Conservation (phyloP, 257 asterid species). For the Coffea eugenioides region DNA sequence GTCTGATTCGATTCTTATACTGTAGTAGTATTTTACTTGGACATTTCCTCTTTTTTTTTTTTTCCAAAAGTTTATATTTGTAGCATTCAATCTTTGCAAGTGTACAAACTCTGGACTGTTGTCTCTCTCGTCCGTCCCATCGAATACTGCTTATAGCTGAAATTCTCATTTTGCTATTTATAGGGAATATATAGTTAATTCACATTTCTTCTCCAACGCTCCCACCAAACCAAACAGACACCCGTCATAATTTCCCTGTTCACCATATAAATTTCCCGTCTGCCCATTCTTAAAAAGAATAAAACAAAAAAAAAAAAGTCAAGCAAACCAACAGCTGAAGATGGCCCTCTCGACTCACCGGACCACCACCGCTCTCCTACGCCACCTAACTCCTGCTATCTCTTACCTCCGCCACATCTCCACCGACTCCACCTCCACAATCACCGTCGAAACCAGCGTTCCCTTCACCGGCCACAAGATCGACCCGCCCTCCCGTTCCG, state of each 20-base stretch:
- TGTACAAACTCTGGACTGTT: too few relatives aligned
- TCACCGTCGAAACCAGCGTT: constrained; percentile 75
- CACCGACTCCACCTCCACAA: constrained; percentile 51
- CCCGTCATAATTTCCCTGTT: too few relatives aligned
- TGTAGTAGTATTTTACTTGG: too few relatives aligned
- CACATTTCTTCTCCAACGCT: neutral
- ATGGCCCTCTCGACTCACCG: constrained; percentile 72
- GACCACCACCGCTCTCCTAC: constrained; percentile 34
- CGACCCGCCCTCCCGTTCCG: constrained; percentile 89
- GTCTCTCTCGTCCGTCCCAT: neutral
- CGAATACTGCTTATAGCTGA: neutral
- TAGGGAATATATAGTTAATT: too few relatives aligned
- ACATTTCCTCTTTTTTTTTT: too few relatives aligned
- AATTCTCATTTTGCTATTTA: neutral
- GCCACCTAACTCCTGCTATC: constrained; percentile 35
- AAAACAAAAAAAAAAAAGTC: neutral
- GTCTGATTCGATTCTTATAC: too few relatives aligned
- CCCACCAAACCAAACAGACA: neutral
- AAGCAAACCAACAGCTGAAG: constrained; percentile 21
- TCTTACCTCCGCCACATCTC: constrained; percentile 48
- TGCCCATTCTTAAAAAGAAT: neutral
- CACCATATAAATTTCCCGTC: neutral
- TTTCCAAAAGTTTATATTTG: too few relatives aligned
- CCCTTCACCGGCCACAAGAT: constrained; percentile 84
- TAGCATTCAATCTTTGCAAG: too few relatives aligned